A percentile compares a stretch with the other conserved stretches of the same genome.
phyloP scores from a whole-genome alignment of 2,329 filamentous ascomycete species.

The Zasmidium cellare region DNA sequence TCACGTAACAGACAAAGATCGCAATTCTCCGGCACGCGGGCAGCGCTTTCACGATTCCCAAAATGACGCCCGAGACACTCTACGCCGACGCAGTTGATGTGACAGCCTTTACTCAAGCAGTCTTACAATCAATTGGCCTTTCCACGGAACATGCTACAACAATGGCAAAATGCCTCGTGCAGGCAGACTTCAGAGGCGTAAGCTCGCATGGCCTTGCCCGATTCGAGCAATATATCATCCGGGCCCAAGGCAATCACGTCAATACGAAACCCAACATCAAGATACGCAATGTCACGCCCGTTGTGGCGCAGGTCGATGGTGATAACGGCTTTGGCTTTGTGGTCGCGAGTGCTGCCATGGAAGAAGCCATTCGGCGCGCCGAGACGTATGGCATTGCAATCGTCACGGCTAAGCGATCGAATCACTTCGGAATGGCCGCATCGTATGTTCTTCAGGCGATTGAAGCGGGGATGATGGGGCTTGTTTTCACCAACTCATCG shows the following conservation, averaged over 20 bases:
- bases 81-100: background rate
- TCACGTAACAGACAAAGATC: no score
- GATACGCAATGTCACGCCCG: slow-evolving; percentile 64
- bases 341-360: slow-evolving; percentile 64
- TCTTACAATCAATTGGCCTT: background rate
- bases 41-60: no score
- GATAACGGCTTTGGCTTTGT: slow-evolving; percentile 74
- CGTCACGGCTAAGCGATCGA: slow-evolving; percentile 57
- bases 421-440: no score
- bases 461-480: no score
- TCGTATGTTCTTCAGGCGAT: no score
- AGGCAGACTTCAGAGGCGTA: slow-evolving; percentile 72
- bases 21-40: no score
- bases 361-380: slow-evolving; percentile 65
- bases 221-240: slow-evolving; percentile 72
- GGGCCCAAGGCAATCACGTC: slow-evolving; percentile 43
- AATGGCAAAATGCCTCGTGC: slow-evolving; percentile 58
- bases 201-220: slow-evolving; percentile 77
- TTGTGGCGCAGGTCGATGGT: slow-evolving; percentile 65
- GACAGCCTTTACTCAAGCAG: background rate
- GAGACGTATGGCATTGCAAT: slow-evolving; percentile 68
- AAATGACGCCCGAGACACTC: background rate
- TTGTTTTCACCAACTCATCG: no score
- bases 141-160: background rate
- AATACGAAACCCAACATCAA: slow-evolving; percentile 59